phyloP scores from a whole-genome alignment of 1,284 basidiomycete species.

The Moniliella sp. region DNA sequence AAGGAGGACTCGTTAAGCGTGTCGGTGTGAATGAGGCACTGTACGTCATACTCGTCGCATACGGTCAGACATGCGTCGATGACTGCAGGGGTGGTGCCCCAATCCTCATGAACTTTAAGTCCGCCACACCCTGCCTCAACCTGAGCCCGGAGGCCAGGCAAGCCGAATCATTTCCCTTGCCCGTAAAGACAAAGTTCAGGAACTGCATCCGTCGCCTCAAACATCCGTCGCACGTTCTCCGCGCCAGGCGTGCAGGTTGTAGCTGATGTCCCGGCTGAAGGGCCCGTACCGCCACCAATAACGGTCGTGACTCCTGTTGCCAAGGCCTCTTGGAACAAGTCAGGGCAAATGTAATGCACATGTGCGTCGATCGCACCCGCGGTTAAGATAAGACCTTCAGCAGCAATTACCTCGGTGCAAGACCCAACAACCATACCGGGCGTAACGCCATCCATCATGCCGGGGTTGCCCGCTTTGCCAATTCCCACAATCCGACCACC shows the following conservation, averaged over 20 bases:
- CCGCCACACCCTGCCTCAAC: slow-evolving; percentile 70
- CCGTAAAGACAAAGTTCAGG: slow-evolving; percentile 77
- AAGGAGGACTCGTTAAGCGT: slow-evolving; percentile 49
- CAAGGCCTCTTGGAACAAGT: slow-evolving; percentile 47
- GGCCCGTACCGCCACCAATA: slow-evolving; percentile 52
- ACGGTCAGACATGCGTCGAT: slow-evolving; percentile 58
- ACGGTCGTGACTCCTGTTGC: slow-evolving; percentile 37
- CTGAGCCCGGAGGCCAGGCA: slow-evolving; percentile 52
- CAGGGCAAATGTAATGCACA: slow-evolving; percentile 61
- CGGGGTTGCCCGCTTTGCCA: slow-evolving; percentile 91
- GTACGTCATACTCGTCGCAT: slow-evolving; percentile 79
- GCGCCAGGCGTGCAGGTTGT: slow-evolving; percentile 69
- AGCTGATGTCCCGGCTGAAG: slow-evolving; percentile 65
- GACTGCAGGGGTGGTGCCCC: slow-evolving; percentile 73
- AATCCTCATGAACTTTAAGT: slow-evolving; percentile 91
- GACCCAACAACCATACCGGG: slow-evolving; percentile 52
- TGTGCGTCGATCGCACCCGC: slow-evolving; percentile 83
- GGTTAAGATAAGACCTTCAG: slow-evolving; percentile 77
- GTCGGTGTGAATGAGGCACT: slow-evolving; percentile 93
- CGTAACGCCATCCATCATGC: slow-evolving; percentile 65
- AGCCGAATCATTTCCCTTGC: slow-evolving; percentile 60
- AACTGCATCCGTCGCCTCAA: slow-evolving; percentile 53
- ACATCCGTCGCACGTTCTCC: slow-evolving; percentile 22
- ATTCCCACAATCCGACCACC: slow-evolving; percentile 62
- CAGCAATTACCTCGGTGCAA: slow-evolving; percentile 50